Base-by-base conservation (phyloP, 495 filamentous ascomycete genomes). In the Sordaria brevicollis region DNA sequence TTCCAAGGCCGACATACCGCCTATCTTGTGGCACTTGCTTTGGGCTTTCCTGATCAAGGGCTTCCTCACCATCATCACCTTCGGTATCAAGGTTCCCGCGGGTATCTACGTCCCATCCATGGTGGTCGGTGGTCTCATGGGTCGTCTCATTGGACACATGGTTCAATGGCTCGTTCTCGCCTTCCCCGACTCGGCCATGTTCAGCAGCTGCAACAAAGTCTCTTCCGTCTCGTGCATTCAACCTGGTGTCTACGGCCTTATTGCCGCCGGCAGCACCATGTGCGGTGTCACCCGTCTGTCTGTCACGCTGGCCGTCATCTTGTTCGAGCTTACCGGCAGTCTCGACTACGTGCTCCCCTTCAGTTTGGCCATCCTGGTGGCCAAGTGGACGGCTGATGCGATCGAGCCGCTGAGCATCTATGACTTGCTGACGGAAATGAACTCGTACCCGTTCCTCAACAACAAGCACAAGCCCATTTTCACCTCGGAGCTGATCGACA, bases 51-150 rank as follows among this genome's bases (percentile, higher is more conserved):
- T 97, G 21, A 89, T 98, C 80, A 98, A 98, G 79, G 91, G 91
- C 41, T 78, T 95, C 49, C 81, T 99, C 33, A 99, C 95, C 0
- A 89, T 89, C 49, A 88, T 96, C 69, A 96, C 93, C 0, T 97
- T 97, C 77, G 93, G 93, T 1, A 93, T 96, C 76, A 99, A 99
- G 80, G 90, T 97, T 3, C 95, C 95, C 10, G 93, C 93, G 3
- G 95, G 95, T 36, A 97, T 99, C 71, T 99, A 98, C 74, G 94
- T 99, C 0, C 95, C 95, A 4, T 96, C 93, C 73, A 99, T 99
- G 95, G 95, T 99, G 36, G 93, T 97, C 65, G 95, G 95, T 69
- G 95, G 95, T 76, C 83, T 99, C 43, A 89, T 96, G 84, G 95
- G 95, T 36, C 91, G 95, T 3, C 87, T 93, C 17, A 88, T 97